phyloP scores from a whole-genome alignment of 768 basidiomycete genomes.

The Phanerodontia chrysosporium region DNA sequence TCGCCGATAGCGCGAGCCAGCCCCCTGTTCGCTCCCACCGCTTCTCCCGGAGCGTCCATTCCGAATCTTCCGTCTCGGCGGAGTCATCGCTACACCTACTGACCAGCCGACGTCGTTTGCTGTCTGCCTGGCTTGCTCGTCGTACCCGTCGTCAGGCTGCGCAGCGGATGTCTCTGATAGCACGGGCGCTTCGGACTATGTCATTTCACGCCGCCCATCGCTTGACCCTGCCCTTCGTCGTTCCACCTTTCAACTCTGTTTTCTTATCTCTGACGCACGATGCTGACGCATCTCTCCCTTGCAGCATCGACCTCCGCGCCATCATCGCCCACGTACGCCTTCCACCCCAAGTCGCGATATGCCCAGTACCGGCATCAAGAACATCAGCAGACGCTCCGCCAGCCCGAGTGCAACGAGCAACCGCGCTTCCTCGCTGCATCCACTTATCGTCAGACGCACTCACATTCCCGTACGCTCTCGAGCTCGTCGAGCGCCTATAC shows the following conservation, averaged over 20 bases:
- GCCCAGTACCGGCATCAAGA: background rate
- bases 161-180: background rate
- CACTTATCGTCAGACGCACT: background rate
- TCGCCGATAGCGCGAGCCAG: background rate
- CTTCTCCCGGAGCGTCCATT: background rate
- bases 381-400: background rate
- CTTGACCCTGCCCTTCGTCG: background rate
- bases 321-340: background rate
- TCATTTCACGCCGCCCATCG: background rate
- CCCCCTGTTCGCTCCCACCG: background rate
- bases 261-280: background rate
- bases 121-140: background rate
- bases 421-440: background rate
- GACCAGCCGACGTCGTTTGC: background rate
- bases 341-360: background rate
- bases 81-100: no score
- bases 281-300: background rate
- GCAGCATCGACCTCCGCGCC: background rate
- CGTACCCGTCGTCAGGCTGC: background rate
- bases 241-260: background rate
- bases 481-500: background rate
- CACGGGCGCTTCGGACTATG: background rate
- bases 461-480: background rate
- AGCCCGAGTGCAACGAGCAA: background rate
- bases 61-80: background rate